Percentiles rank a stretch among this genome's conserved stretches.
Evolutionary conservation across 805 yeast species (phyloP).

Genomic region (Saccharomycopsis malanga): DNA sequence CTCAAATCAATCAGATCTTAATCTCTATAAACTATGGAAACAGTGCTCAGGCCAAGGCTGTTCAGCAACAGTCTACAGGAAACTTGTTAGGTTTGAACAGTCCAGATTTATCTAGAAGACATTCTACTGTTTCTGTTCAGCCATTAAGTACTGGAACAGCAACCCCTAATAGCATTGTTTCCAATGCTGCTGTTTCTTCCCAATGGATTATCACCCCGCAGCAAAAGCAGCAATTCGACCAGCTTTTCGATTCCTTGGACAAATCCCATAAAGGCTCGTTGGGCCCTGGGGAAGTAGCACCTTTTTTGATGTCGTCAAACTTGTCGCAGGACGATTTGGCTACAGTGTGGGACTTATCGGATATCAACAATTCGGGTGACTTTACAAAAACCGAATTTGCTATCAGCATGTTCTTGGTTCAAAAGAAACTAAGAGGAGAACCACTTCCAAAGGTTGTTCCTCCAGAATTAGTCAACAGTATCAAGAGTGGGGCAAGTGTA

Average conservation of each 20-base stretch:
- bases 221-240: conserved; percentile 71
- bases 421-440: conserved; percentile 71
- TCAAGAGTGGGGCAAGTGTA: conserved; percentile 23
- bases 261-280: conserved; percentile 53
- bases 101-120: neutral
- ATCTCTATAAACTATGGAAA: conserved; percentile 15
- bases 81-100: conserved; percentile 11
- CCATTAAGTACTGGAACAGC: conserved; percentile 23
- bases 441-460: conserved; percentile 78
- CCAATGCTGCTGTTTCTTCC: conserved; percentile 16
- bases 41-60: neutral
- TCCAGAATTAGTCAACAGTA: conserved; percentile 41
- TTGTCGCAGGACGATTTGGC: conserved; percentile 82
- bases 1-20: conserved; percentile 26
- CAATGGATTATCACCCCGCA: conserved; percentile 67
- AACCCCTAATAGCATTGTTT: conserved; percentile 7
- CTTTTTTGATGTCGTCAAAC: conserved; percentile 81
- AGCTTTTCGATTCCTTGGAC: conserved; percentile 74
- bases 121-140: conserved; percentile 10
- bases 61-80: conserved; percentile 20
- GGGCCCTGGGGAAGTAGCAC: conserved; percentile 77
- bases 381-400: conserved; percentile 80
- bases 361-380: conserved; percentile 76
- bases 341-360: conserved; percentile 89
- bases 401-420: conserved; percentile 89